Evolutionary conservation across 805 yeast species (phyloP).

Genomic region (Saccharomycopsis sp.): DNA sequence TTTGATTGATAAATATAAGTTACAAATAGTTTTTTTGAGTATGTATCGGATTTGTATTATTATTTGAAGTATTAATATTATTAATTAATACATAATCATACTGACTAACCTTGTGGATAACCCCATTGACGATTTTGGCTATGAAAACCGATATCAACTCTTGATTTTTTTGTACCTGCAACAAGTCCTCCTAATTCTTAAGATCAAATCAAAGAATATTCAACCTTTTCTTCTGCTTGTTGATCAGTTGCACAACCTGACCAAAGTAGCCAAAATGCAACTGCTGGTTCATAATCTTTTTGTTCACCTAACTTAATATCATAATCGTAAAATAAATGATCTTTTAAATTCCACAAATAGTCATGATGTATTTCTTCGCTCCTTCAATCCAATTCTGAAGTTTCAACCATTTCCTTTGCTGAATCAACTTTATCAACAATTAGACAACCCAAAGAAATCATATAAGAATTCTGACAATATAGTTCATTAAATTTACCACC

Average conservation of each 20-base stretch:
- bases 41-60: no score
- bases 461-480: slow-evolving; percentile 97
- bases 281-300: slow-evolving; percentile 70
- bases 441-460: slow-evolving; percentile 77
- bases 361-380: slow-evolving; percentile 81
- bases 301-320: slow-evolving; percentile 47
- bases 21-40: no score
- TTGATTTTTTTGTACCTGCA: slow-evolving; percentile 65
- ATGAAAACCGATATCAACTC: slow-evolving; percentile 59
- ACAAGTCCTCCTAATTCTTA: slow-evolving; percentile 87
- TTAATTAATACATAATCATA: no score
- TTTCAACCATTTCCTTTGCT: slow-evolving; percentile 85
- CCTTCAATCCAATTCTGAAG: slow-evolving; percentile 79
- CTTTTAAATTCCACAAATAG: slow-evolving; percentile 76
- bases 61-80: no score
- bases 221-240: slow-evolving; percentile 58
- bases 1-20: no score
- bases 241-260: slow-evolving; percentile 54
- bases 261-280: slow-evolving; percentile 91
- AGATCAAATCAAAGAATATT: slow-evolving; percentile 49
- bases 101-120: slow-evolving; percentile 96
- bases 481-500: slow-evolving; percentile 96
- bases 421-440: slow-evolving; percentile 54
- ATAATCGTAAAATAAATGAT: slow-evolving; percentile 77
- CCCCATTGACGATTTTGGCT: slow-evolving; percentile 97